Conservation (phyloP, 2,329 filamentous ascomycete species). For the Apiospora sp. region DNA sequence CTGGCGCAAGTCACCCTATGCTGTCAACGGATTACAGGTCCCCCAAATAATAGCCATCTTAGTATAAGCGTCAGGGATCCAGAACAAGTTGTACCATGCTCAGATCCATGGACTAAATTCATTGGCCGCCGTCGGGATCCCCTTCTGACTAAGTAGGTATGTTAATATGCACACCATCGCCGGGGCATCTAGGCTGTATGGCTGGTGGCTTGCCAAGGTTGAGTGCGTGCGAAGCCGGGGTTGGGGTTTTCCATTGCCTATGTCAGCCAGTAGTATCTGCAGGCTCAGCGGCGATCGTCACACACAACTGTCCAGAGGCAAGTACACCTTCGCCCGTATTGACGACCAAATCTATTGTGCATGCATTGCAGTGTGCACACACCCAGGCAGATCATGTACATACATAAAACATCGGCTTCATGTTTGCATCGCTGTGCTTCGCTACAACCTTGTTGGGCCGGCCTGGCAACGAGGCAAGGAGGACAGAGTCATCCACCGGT, state of each 20-base stretch:
- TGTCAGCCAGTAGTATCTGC: neutral
- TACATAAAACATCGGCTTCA: neutral
- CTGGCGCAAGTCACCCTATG: neutral
- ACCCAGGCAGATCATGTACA: neutral
- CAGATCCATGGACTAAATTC: neutral
- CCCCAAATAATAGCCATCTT: neutral
- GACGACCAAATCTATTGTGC: neutral
- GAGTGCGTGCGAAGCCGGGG: neutral
- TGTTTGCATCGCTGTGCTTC: conserved; percentile 3
- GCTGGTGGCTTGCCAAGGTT: neutral
- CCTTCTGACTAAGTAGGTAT: neutral
- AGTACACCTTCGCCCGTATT: conserved; percentile 8
- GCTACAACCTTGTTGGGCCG: conserved; percentile 6
- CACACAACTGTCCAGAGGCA: neutral
- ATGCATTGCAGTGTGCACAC: neutral
- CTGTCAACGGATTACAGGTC: conserved; percentile 7
- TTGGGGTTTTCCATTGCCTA: neutral
- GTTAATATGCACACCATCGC: neutral
- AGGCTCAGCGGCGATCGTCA: neutral
- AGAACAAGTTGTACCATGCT: neutral
- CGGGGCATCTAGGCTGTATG: neutral
- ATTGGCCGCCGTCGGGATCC: neutral
- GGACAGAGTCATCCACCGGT: neutral
- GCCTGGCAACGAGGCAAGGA: neutral
- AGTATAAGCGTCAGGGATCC: neutral